Percentiles rank a stretch among this genome's conserved stretches.
Conservation (phyloP, 306 rosid genomes). For the Spatholobus suberectus region DNA sequence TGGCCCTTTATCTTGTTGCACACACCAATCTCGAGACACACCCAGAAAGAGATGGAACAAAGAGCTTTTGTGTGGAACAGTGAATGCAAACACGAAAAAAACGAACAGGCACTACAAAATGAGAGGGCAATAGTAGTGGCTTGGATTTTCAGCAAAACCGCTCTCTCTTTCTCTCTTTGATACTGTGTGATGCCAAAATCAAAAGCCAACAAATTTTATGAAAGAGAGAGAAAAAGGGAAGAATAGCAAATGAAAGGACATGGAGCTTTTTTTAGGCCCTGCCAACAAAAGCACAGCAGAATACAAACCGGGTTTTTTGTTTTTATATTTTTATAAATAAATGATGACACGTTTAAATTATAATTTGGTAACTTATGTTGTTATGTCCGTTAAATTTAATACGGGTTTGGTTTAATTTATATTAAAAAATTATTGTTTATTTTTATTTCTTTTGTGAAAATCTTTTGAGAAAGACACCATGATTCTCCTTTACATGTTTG, state of each 20-base stretch:
- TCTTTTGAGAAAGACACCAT: too few species aligned
- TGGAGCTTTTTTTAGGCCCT: conserved; percentile 33
- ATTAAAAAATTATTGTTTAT: too few species aligned
- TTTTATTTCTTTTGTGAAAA: too few species aligned
- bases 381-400: background rate
- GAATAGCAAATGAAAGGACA: conserved; percentile 35
- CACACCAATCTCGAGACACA: conserved; percentile 68
- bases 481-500: too few species aligned
- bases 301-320: background rate
- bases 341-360: background rate
- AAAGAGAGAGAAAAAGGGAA: conserved; percentile 8
- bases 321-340: background rate
- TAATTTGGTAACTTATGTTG: background rate
- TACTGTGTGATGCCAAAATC: conserved; percentile 57
- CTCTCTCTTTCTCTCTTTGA: conserved; percentile 31
- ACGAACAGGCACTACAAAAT: background rate
- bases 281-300: conserved; percentile 18
- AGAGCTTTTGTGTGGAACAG: conserved; percentile 37
- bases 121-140: background rate
- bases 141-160: conserved; percentile 30
- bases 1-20: conserved; percentile 30
- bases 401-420: too few species aligned
- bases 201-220: conserved; percentile 26
- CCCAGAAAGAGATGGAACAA: conserved; percentile 47
- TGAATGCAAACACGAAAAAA: conserved; percentile 16